Base-by-base conservation (phyloP, 306 rosid genomes). In the Begonia loranthoides region DNA sequence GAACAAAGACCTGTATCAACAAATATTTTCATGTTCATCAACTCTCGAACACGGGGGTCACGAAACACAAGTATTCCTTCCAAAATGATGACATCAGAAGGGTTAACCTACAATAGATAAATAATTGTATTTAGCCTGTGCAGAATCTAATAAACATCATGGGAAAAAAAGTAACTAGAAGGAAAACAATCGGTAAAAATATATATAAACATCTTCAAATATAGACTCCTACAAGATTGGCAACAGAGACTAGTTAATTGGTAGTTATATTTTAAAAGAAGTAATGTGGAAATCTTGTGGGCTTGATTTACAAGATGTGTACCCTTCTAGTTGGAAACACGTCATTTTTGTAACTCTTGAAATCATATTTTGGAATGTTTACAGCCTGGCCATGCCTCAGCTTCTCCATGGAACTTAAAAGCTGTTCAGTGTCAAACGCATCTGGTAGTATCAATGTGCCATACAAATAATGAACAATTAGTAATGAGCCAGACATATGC, bases 21-120 rank as follows among this genome's bases (percentile, higher is more conserved):
- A 83, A 92, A 92, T 75, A 92, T 92, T 87, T 92, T 92, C 99
- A 92, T 92, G 64, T 83, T 86, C 96, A 87, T 80, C 87, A 87
- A 72, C 62, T 76, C 87, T 33, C 99, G 85, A 8, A 92, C 79
- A 34, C 89, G 87, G 13, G 94, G 89, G 60, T 92, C 99, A 71
- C 87, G 99, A 73, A 92, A 92, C 59, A 83, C 62, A 61, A 92
- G 99, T 66, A 92, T 92, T 61, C 99, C 99, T 77, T 87, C 99
- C 84, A 92, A 79, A 69, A 92, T 72, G 53, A 87, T 83, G 55
- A 92, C 99, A 71, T 87, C 96, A 17, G 99, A 76, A 55, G 96
- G 96, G 67, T 87, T 92, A 61, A 92, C 86, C 99, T 90, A 73
- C 60, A 34, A 50, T 72, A 60, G 46, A 63, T 45, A 57, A 39